A percentile compares a stretch with the other conserved stretches of the same genome.
Conservation (phyloP, 768 basidiomycete species). For the Trametopsis cervina region DNA sequence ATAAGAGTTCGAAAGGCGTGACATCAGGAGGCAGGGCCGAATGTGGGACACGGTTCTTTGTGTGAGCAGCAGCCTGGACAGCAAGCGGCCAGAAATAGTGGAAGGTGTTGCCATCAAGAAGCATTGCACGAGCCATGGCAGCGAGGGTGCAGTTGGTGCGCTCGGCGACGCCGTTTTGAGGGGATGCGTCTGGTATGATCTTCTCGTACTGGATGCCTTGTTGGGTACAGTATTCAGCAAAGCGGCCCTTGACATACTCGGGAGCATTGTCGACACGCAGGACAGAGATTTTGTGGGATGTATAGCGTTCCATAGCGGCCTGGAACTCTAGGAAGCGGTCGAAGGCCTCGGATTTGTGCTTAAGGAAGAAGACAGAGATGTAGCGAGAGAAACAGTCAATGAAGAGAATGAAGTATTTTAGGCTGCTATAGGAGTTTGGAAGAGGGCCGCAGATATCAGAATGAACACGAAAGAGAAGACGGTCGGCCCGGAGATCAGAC, state of each 20-base stretch:
- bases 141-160: constrained; percentile 20
- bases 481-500: no score
- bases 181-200: constrained; percentile 34
- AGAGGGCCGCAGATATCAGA: no score
- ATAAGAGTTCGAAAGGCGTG: no score
- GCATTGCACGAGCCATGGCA: constrained; percentile 20
- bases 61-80: constrained; percentile 15
- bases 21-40: no score
- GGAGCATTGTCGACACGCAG: constrained; percentile 25
- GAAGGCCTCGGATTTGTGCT: no score
- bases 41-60: constrained; percentile 12
- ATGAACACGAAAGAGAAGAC: no score
- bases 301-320: no score
- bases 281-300: constrained; percentile 21
- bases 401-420: no score
- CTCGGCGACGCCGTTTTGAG: constrained; percentile 37
- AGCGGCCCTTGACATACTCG: constrained; percentile 21
- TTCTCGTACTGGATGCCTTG: constrained; percentile 32
- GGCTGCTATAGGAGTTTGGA: no score
- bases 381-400: no score
- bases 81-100: constrained; percentile 24
- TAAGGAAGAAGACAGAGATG: no score
- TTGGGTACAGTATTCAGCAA: constrained; percentile 14
- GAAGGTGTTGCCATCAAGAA: constrained; percentile 14
- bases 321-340: no score